phyloP scores from a whole-genome alignment of 768 basidiomycete genomes.

The Boletus rufocinnamomeus region DNA sequence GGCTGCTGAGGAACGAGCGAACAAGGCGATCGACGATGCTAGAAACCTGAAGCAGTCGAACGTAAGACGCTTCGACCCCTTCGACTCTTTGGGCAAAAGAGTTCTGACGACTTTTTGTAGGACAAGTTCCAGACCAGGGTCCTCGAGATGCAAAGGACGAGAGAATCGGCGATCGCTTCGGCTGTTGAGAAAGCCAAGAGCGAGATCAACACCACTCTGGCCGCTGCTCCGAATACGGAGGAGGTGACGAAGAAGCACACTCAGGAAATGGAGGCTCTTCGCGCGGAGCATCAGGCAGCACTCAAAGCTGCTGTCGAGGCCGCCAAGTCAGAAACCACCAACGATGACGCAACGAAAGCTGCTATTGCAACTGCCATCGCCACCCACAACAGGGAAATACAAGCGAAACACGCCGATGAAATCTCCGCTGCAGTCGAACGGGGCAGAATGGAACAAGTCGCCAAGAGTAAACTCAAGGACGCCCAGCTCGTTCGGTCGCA shows the following conservation, averaged over 20 bases:
- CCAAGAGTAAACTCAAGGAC: constrained; percentile 72
- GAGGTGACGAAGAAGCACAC: constrained; percentile 55
- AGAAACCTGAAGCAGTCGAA: constrained; percentile 41
- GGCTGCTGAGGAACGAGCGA: constrained; percentile 44
- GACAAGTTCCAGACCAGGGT: constrained; percentile 63
- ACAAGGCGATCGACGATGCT: constrained; percentile 46
- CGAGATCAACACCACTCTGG: constrained; percentile 38
- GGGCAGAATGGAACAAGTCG: constrained; percentile 62
- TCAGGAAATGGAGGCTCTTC: constrained; percentile 58
- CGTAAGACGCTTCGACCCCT: constrained; percentile 13
- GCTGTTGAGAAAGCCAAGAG: constrained; percentile 58
- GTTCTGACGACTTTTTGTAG: constrained; percentile 36
- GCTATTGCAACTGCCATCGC: constrained; percentile 51
- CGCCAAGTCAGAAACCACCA: constrained; percentile 39
- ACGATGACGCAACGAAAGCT: constrained; percentile 42
- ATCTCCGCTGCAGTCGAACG: constrained; percentile 66
- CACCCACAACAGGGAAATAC: constrained; percentile 48
- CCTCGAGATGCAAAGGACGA: constrained; percentile 51
- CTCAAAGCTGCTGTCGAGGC: constrained; percentile 55
- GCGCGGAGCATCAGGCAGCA: constrained; percentile 55
- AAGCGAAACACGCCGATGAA: constrained; percentile 53
- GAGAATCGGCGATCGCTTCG: constrained; percentile 53
- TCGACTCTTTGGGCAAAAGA: neutral
- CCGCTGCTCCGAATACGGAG: constrained; percentile 31
- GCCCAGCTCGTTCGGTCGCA: constrained; percentile 63